Evolutionary conservation across 2,329 filamentous ascomycete species (phyloP), one percentile per base, ranked within the genome.

Genomic region (Hypoxylon sp.): DNA sequence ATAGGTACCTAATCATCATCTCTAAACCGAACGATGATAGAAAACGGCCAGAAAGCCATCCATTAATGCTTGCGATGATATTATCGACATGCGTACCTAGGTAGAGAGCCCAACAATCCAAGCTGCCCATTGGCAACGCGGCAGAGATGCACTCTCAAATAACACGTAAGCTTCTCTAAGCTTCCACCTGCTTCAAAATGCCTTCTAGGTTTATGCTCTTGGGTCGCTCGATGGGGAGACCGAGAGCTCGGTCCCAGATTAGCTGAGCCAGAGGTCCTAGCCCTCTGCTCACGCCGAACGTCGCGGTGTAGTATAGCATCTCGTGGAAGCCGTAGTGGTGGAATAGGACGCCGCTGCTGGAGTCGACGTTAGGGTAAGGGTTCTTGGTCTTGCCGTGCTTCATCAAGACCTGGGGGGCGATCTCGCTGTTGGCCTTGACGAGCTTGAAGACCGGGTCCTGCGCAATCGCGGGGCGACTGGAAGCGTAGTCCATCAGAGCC

Each of bases 311-410:
- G 82, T 98, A 99, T 9, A 98, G 83, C 0, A 94, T 97, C 81
- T 98, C 92, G 75, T 91, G 89, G 87, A 99, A 97, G 56, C 94
- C 95, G 74, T 97, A 99, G 81, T 98, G 92, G 78, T 98, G 89
- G 86, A 99, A 98, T 45, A 99, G 83, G 4, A 98, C 93, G 64
- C 95, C 95, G 0, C 92, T 97, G 63, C 87, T 89, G 43, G 90
- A 92, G 77, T 99, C 95, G 61, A 99, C 95, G 74, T 99, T 99
- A 64, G 95, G 95, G 78, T 94, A 96, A 1, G 95, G 92, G 80
- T 97, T 97, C 84, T 96, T 96, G 67, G 92, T 97, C 88, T 97
- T 98, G 76, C 95, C 95, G 74, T 99, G 95, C 80, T 97, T 88
- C 70, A 87, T 95, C 69, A 99, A 83, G 17, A 99, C 95, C 48